Conservation (phyloP, 2,329 filamentous ascomycete species). For the Dothidotthia symphoricarpi region DNA sequence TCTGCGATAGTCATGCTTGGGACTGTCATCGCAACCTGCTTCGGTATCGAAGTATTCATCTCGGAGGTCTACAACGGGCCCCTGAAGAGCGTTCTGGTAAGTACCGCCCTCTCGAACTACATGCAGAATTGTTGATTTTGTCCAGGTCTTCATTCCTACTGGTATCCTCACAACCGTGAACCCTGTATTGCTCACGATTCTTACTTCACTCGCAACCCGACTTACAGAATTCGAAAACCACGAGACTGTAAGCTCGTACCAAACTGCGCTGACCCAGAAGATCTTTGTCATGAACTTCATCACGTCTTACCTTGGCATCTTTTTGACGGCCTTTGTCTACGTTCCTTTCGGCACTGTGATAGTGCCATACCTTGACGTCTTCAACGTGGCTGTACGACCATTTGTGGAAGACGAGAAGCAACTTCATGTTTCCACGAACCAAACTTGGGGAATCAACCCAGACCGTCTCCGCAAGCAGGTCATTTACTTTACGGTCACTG, state of each 20-base stretch:
- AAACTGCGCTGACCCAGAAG: slow-evolving; percentile 83
- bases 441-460: slow-evolving; percentile 77
- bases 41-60: slow-evolving; percentile 93
- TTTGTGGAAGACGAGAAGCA: slow-evolving; percentile 75
- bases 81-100: slow-evolving; percentile 77
- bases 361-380: slow-evolving; percentile 81
- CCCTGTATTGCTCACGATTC: slow-evolving; percentile 71
- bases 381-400: slow-evolving; percentile 69
- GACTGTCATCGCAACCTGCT: slow-evolving; percentile 78
- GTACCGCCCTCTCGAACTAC: slow-evolving; percentile 27
- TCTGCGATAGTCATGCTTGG: slow-evolving; percentile 71
- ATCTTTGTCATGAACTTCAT: slow-evolving; percentile 97
- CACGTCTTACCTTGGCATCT: slow-evolving; percentile 81
- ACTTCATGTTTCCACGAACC: slow-evolving; percentile 50
- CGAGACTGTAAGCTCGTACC: slow-evolving; percentile 78
- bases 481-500: slow-evolving; percentile 94
- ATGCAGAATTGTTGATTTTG: slow-evolving; percentile 1
- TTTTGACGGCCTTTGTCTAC: slow-evolving; percentile 91
- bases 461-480: slow-evolving; percentile 83
- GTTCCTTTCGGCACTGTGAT: slow-evolving; percentile 85
- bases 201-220: slow-evolving; percentile 73
- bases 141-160: slow-evolving; percentile 80
- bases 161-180: slow-evolving; percentile 79
- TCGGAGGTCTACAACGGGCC: slow-evolving; percentile 90
- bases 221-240: slow-evolving; percentile 90